Base-by-base conservation (phyloP, 73 alveolate genomes). In the Paramecium biaurelia region DNA sequence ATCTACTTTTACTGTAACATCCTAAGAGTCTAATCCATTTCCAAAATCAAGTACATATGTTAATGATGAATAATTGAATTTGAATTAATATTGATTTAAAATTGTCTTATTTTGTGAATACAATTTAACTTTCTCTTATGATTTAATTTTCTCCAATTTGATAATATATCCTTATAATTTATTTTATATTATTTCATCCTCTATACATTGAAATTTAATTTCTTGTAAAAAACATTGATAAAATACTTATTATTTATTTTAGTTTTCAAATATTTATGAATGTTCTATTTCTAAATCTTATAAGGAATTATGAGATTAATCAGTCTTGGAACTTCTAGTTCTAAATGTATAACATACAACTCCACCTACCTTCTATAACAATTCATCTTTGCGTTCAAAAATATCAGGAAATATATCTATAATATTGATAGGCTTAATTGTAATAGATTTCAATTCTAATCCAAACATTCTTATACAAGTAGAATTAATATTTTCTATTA, bases 401-500 rank as follows among this genome's bases (percentile, higher is more conserved):
- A 74, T 30, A 30, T 74, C 87, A 14, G 87, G 87, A 35, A 74
- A 74, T 5, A 74, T 30, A 32, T 74, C 87, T 5, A 14, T 11
- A 1, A 74, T 74, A 2, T 74, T 32, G 32, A 74, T 11, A 2
- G 87, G 59, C n/a, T 38, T 74, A 11, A 74, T 32, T 74, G 41
- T 35, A 14, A 74, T 74, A 15, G 32, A 35, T 74, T 43, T 74
- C n/a, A 74, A 74, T 74, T 74, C 87, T 30, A 74, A 32, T 74
- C 87, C 68, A 21, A 74, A 38, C 58, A 74, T 32, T 1, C 47
- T 74, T 14, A 74, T 74, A 18, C 87, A 74, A 15, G 59, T 74
- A 14, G 87, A 74, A 37, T 43, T 74, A 1, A 74, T 28, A 7
- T 74, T 74, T 74, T 74, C 87, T 15, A 74, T 74, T 2, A 38